These are phyloP conservation scores for Castanospermum australe DNA, from an alignment of 306 rosid genomes.

Conservation along the genomic window DNA sequence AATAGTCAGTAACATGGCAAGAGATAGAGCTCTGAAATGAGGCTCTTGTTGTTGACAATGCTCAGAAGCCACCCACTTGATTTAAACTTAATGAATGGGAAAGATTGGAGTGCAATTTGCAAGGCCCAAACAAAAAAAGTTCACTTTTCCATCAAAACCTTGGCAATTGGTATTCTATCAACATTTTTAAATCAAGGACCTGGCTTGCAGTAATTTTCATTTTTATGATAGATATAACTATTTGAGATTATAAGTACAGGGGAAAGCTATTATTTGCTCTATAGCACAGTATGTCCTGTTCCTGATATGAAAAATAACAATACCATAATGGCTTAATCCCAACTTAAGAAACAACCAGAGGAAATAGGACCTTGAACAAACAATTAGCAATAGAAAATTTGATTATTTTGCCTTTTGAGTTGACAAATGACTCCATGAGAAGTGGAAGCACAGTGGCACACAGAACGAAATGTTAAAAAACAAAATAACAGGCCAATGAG, in stretches of 20 bases:
- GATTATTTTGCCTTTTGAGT: not conserved
- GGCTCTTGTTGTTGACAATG: not conserved
- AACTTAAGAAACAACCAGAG: slow-evolving; percentile 3
- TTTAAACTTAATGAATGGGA: not conserved
- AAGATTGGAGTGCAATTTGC: not conserved
- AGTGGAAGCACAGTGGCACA: not conserved
- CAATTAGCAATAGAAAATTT: not conserved
- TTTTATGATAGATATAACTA: not conserved
- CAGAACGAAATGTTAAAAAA: not conserved
- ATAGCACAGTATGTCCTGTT: not conserved
- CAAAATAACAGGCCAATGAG: not conserved
- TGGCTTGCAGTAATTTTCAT: not conserved
- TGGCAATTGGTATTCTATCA: not conserved
- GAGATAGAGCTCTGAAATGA: not conserved
- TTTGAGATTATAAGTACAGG: not conserved
- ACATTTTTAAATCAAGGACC: not conserved
- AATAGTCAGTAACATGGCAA: slow-evolving; percentile 1
- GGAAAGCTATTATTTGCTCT: not conserved
- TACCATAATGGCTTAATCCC: not conserved
- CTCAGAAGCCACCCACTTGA: not conserved
- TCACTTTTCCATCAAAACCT: not conserved
- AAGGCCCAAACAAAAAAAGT: not conserved
- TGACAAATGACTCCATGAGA: not conserved
- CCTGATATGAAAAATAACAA: not conserved
- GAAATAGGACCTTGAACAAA: not conserved